Evolutionary conservation across 225 moss, liverwort and hornwort genomes (phyloP), one percentile per base, ranked within the genome.

Genomic region (Anthoceros angustus): DNA sequence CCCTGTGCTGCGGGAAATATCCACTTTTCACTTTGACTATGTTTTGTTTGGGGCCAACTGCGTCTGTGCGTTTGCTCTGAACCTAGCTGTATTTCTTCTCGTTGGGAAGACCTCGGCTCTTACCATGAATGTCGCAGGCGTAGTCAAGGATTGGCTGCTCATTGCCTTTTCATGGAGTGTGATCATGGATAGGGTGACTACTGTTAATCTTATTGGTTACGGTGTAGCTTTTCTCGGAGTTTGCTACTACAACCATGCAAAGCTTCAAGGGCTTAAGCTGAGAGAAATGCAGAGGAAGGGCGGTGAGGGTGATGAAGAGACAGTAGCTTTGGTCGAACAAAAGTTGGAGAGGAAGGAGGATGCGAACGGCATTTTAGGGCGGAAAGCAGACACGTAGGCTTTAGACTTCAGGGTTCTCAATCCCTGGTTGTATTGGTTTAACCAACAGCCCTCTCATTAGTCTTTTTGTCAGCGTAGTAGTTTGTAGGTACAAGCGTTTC

Each of bases 111-210:
- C 83, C 12, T 83, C 83, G 9, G 83, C 83, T 62, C 75, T 83
- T 49, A 83, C 83, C 39, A 83, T 83, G 83, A 83, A 83, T 65
- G 83, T 83, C 0, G 83, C 83, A 16, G 83, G 83, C 40, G 79
- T 79, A 21, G 83, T 83, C 64, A 83, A 83, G 70, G 83, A 83
- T 62, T 83, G 83, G 83, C 73, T 83, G 46, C 66, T 83, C n/a
- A 83, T 83, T 49, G 79, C 79, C 2, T 83, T 83, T 63, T 83
- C 83, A 2, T 83, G 83, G 83, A 73, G 79, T 18, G 79, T 83
- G 0, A 83, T 83, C 25, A 72, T 72, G 75, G 83, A 83, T 55
- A 76, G 75, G 24, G 79, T 83, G 21, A 83, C 83, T 9, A 71
- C 73, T 21, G 68, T 83, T 63, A 83, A 83, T 42, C 73, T 83